phyloP scores from a whole-genome alignment of 345 rosid species.

The Rhizophora apiculata region DNA sequence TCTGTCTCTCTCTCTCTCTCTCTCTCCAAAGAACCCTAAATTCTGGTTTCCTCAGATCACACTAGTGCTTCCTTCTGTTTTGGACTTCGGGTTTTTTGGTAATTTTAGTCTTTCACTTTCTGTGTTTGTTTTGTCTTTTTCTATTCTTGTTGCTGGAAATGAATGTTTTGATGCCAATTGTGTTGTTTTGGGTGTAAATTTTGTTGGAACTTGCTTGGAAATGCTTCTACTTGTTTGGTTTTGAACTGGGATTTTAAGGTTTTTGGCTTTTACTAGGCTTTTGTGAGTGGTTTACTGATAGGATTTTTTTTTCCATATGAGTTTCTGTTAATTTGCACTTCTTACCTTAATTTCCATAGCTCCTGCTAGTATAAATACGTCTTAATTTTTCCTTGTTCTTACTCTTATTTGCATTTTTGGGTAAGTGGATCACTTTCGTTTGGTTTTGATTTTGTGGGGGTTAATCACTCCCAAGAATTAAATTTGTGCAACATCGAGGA shows the following conservation, averaged over 20 bases:
- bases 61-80: conserved; percentile 17
- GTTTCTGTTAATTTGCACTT: conserved; percentile 2
- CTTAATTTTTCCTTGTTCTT: background rate
- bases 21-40: conserved; percentile 37
- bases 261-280: conserved; percentile 18
- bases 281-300: conserved; percentile 1
- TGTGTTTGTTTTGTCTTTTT: background rate
- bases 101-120: conserved; percentile 9
- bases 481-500: conserved; percentile 17
- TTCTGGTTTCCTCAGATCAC: conserved; percentile 37
- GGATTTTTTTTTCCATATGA: background rate
- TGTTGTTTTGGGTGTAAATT: conserved; percentile 18
- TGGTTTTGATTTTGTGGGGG: background rate
- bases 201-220: conserved; percentile 10
- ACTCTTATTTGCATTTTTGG: background rate
- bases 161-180: conserved; percentile 14
- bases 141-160: conserved; percentile 18
- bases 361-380: conserved; percentile 6
- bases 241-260: background rate
- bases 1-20: background rate
- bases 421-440: background rate
- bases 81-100: conserved; percentile 18
- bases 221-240: conserved; percentile 1
- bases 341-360: conserved; percentile 5
- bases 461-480: background rate